Evolutionary conservation across 176 grass and related monocot species (phyloP).

Genomic region (Canna indica): DNA sequence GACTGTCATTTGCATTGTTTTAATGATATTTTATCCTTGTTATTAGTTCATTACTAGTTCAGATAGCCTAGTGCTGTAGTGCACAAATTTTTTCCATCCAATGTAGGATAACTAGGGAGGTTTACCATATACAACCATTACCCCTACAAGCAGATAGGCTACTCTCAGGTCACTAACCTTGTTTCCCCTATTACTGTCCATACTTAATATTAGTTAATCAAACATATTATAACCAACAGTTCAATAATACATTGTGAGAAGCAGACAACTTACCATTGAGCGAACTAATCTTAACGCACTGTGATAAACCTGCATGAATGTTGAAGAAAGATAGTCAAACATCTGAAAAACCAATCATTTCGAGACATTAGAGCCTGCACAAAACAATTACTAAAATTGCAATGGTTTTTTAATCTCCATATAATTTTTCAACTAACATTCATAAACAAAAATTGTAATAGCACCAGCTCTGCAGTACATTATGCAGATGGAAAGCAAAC

Average conservation of each 20-base stretch:
- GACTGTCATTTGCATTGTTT: too few species aligned
- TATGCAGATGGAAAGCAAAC: not conserved
- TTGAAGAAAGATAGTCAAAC: not conserved
- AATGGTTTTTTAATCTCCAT: not conserved
- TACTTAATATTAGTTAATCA: too few species aligned
- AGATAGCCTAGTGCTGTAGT: too few species aligned
- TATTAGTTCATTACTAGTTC: too few species aligned
- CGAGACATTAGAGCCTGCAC: not conserved
- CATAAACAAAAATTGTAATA: not conserved
- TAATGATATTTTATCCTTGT: too few species aligned
- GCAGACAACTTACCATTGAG: conserved; percentile 53
- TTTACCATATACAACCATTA: too few species aligned
- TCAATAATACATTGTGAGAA: not conserved
- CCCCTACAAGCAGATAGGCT: too few species aligned
- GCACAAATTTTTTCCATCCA: too few species aligned
- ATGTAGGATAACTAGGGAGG: not conserved
- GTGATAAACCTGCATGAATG: conserved; percentile 69
- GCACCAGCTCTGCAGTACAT: not conserved
- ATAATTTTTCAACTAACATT: too few species aligned
- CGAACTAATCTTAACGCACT: conserved; percentile 89
- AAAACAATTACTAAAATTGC: not conserved
- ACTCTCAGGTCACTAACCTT: too few species aligned
- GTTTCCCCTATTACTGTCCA: too few species aligned
- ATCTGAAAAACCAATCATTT: not conserved
- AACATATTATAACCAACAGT: not conserved